These are phyloP conservation scores for Coniochaeta sp. DNA, from an alignment of 2,329 filamentous ascomycete species.

Conservation along the genomic window DNA sequence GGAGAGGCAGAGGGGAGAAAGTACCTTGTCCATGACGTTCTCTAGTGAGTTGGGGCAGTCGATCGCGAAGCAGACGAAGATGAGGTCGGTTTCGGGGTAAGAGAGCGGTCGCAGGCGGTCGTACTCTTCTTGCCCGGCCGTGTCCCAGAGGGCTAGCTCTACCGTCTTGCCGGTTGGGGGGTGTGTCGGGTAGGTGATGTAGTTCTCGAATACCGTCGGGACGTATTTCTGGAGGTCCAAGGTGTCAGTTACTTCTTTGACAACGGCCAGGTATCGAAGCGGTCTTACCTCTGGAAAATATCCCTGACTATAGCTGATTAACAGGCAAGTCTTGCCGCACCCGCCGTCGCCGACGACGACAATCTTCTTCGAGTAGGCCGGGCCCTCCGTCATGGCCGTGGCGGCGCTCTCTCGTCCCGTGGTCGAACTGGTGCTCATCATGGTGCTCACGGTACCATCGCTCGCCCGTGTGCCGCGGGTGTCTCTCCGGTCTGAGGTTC, in stretches of 20 bases:
- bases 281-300: conserved; percentile 93
- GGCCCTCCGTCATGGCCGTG: conserved; percentile 83
- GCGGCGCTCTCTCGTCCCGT: conserved; percentile 70
- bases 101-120: conserved; percentile 91
- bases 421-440: conserved; percentile 57
- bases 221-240: conserved; percentile 79
- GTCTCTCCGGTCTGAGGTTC: conserved; percentile 28
- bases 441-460: conserved; percentile 85
- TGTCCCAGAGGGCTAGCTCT: conserved; percentile 96
- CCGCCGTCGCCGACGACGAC: conserved; percentile 97
- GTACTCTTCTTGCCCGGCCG: conserved; percentile 97
- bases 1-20: conserved; percentile 13
- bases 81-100: conserved; percentile 94
- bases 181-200: conserved; percentile 95
- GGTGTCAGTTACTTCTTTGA: neutral
- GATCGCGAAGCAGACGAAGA: conserved; percentile 98
- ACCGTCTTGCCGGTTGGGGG: conserved; percentile 84
- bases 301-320: conserved; percentile 98
- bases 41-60: conserved; percentile 97
- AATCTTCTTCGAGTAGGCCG: conserved; percentile 97
- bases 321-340: conserved; percentile 95
- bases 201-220: conserved; percentile 98
- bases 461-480: conserved; percentile 61
- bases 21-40: conserved; percentile 97
- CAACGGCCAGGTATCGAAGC: no score